Base-by-base conservation (phyloP, 495 filamentous ascomycete genomes). In the Hyaloscypha variabilis region DNA sequence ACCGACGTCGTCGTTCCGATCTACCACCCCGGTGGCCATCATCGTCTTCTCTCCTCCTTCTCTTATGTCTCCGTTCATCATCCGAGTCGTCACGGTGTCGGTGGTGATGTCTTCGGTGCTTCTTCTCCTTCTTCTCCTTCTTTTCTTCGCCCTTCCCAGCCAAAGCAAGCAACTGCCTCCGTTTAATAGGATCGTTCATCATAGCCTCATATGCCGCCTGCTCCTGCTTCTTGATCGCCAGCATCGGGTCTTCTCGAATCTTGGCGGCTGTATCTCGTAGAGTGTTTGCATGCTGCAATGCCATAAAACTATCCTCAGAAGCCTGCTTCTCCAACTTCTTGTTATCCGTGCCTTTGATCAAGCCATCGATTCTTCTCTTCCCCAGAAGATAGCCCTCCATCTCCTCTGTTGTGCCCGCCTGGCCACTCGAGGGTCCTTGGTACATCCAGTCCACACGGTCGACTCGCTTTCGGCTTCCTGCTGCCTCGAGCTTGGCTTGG, bases 391-490 rank as follows among this genome's bases (percentile, higher is more conserved):
- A 98, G 8, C 91, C 92, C 70, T 99, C 95, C 84, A 90, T 93
- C 76, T 98, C 96, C 74, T 97, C 94, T 0, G 89, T 90, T 63
- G 92, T 92, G 55, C 93, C 91, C 24, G 82, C 85, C 68, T 90
- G 88, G 28, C 91, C 92, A 68, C 85, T 88, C 39, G 90, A 89
- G 10, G 95, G 93, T 1, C 93, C 95, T 69, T 87, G 82, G 77
- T 99, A 99, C 92, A 99, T 97, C 91, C 96, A 99, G 71, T 99
- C 94, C 23, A 99, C 95, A 14, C 92, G 86, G 67, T 92, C 87
- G 2, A 87, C 73, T 36, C 86, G 84, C 64, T 87, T 90, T 64
- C 84, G 83, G 21, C 93, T 93, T 34, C 96, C 96, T 14, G 92
- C 90, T 46, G 90, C 89, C 77, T 97, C 96, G 63, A 97, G 92